A percentile compares a stretch with the other conserved stretches of the same genome.
Conservation (phyloP, 495 filamentous ascomycete species). For the Aspergillus bridgeri region DNA sequence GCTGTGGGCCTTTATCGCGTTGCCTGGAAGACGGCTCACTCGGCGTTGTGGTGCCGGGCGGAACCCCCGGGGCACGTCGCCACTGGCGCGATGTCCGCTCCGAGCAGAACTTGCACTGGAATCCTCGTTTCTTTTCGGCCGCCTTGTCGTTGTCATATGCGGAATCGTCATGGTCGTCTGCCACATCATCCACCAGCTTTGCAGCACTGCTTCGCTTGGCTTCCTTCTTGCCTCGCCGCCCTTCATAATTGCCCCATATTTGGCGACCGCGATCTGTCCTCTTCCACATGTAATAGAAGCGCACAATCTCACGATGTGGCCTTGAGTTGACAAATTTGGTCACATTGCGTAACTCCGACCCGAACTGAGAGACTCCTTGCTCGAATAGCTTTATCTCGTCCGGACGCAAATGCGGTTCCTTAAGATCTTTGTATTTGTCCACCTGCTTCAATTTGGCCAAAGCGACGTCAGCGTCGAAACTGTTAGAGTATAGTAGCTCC, state of each 20-base stretch:
- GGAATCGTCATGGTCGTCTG: conserved; percentile 91
- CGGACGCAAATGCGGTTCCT: conserved; percentile 75
- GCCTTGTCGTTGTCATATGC: conserved; percentile 94
- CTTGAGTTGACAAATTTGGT: conserved; percentile 76
- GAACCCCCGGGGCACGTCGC: conserved; percentile 78
- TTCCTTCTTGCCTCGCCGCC: conserved; percentile 84
- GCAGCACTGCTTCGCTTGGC: conserved; percentile 58
- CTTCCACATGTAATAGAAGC: conserved; percentile 98
- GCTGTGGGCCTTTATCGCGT: conserved; percentile 68
- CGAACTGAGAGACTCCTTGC: conserved; percentile 85
- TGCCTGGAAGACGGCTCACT: conserved; percentile 62
- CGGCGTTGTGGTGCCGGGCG: conserved; percentile 67
- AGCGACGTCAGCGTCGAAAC: conserved; percentile 69
- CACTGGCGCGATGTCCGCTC: conserved; percentile 81
- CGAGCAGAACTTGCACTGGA: conserved; percentile 92
- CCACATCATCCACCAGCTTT: conserved; percentile 85
- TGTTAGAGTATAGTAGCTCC: conserved; percentile 64
- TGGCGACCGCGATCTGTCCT: conserved; percentile 81
- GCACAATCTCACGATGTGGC: conserved; percentile 71
- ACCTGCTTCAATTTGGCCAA: conserved; percentile 64
- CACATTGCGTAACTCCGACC: conserved; percentile 82
- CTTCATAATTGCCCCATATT: conserved; percentile 86
- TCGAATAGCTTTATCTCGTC: conserved; percentile 87
- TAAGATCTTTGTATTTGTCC: conserved; percentile 70
- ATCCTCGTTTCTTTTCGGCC: conserved; percentile 67